Percentiles rank a stretch among this genome's conserved stretches.
Conservation (phyloP, 2,329 filamentous ascomycete species). For the Colletotrichum higginsianum region DNA sequence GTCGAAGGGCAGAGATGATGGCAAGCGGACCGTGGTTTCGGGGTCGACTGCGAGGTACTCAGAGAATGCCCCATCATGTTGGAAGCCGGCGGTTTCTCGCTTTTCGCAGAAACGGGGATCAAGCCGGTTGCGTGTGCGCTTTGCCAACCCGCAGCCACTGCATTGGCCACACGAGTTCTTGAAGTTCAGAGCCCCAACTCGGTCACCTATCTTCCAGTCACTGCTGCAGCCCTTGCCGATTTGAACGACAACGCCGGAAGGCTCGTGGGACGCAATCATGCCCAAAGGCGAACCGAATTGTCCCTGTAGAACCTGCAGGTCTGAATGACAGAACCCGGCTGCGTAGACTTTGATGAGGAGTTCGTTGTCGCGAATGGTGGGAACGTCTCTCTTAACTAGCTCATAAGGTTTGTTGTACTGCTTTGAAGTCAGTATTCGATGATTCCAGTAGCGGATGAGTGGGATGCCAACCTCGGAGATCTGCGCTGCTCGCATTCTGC, state of each 20-base stretch:
- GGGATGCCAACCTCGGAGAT: constrained; percentile 39
- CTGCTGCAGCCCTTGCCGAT: constrained; percentile 47
- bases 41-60: constrained; percentile 53
- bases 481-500: constrained; percentile 44
- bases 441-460: not conserved
- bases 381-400: constrained; percentile 43
- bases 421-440: not conserved
- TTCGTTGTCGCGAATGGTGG: constrained; percentile 47
- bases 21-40: constrained; percentile 48
- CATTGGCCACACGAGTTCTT: constrained; percentile 51
- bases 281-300: constrained; percentile 49
- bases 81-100: constrained; percentile 52
- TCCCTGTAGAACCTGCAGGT: constrained; percentile 53
- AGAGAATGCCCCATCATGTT: constrained; percentile 53
- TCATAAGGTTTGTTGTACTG: constrained; percentile 51
- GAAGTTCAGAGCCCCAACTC: constrained; percentile 55
- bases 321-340: constrained; percentile 56
- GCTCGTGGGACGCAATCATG: constrained; percentile 54
- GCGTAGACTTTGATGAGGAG: constrained; percentile 52
- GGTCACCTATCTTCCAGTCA: constrained; percentile 51
- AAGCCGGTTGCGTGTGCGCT: constrained; percentile 36
- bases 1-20: constrained; percentile 48
- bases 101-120: constrained; percentile 52
- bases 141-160: constrained; percentile 47
- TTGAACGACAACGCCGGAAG: constrained; percentile 50